A percentile compares a stretch with the other conserved stretches of the same genome.
Conservation (phyloP, 306 rosid genomes). For the Dryas octopetala region DNA sequence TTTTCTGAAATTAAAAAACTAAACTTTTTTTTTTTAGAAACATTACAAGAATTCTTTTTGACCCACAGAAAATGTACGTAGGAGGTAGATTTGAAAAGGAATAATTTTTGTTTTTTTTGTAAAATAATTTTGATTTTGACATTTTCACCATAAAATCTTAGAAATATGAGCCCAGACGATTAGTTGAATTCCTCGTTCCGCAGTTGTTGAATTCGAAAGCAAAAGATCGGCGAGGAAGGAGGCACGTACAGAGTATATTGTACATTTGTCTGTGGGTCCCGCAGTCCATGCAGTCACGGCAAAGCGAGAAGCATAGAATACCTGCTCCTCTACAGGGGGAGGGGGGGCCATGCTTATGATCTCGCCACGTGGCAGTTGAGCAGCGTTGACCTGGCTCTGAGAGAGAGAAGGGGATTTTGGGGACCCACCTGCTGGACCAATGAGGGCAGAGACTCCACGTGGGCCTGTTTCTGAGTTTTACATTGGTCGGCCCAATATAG, state of each 20-base stretch:
- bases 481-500: constrained; percentile 1
- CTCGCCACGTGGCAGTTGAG: constrained; percentile 23
- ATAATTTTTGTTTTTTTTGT: no score
- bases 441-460: constrained; percentile 28
- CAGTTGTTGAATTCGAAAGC: background rate
- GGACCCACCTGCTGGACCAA: constrained; percentile 18
- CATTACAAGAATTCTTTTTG: no score
- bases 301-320: constrained; percentile 18
- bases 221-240: constrained; percentile 10
- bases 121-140: no score
- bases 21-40: no score
- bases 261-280: constrained; percentile 14
- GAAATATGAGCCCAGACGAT: no score
- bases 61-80: no score
- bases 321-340: constrained; percentile 13
- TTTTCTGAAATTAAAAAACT: no score
- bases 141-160: no score
- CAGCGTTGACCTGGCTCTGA: constrained; percentile 25
- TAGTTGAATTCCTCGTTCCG: background rate
- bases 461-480: constrained; percentile 24
- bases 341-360: constrained; percentile 17
- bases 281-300: constrained; percentile 21
- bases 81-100: no score
- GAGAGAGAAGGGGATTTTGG: background rate
- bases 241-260: constrained; percentile 1